Conservation (phyloP, 495 filamentous ascomycete genomes). For the Talaromyces ruber region DNA sequence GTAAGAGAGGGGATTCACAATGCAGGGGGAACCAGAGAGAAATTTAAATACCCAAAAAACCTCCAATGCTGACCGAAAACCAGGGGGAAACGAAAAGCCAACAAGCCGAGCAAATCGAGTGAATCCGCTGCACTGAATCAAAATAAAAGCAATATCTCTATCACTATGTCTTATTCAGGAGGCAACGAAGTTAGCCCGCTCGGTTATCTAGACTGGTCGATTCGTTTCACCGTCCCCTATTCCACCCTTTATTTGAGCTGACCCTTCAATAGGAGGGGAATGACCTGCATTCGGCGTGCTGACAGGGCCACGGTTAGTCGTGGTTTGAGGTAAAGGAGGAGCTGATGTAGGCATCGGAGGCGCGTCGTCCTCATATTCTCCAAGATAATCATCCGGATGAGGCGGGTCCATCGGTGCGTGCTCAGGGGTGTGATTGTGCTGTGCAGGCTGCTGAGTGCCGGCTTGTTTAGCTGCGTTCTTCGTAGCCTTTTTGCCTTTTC, state of each 20-base stretch:
- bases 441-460: conserved; percentile 19
- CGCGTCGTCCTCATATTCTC: conserved; percentile 46
- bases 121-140: background rate
- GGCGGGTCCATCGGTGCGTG: conserved; percentile 17
- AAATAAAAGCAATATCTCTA: background rate
- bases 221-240: conserved; percentile 22
- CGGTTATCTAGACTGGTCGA: conserved; percentile 25
- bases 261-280: conserved; percentile 2
- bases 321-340: conserved; percentile 18
- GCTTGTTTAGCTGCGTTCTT: conserved; percentile 56
- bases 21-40: background rate
- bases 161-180: background rate
- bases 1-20: background rate
- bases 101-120: background rate
- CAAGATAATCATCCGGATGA: conserved; percentile 46
- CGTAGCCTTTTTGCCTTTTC: conserved; percentile 68
- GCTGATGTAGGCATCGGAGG: conserved; percentile 18
- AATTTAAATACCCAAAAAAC: background rate
- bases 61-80: background rate
- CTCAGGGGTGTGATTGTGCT: conserved; percentile 37
- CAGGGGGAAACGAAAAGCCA: background rate
- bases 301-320: conserved; percentile 24
- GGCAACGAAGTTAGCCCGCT: background rate
- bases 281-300: conserved; percentile 17
- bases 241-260: conserved; percentile 11